phyloP scores from a whole-genome alignment of 75 land plant species.

The Cryptomeria japonica region DNA sequence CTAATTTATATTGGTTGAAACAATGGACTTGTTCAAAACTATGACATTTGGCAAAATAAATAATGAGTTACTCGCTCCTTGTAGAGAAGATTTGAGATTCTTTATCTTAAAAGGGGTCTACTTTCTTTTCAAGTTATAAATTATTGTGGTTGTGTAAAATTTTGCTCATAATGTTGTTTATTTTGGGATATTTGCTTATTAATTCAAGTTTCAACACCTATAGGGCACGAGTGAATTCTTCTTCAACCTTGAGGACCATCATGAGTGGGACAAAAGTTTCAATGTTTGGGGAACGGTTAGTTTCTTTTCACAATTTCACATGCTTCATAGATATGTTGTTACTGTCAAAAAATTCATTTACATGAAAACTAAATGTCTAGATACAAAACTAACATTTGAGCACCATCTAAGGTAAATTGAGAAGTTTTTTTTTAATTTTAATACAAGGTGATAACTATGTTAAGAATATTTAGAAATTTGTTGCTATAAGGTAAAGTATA shows the following conservation, averaged over 20 bases:
- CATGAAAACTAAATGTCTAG: not conserved
- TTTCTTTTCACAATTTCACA: not conserved
- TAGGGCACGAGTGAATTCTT: conserved; percentile 55
- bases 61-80: not conserved
- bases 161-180: not conserved
- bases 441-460: not conserved
- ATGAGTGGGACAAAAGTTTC: conserved; percentile 46
- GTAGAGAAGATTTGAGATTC: not conserved
- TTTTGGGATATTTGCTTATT: not conserved
- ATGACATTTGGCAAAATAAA: not conserved
- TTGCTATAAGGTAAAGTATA: not conserved
- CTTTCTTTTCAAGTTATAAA: not conserved
- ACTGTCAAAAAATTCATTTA: not conserved
- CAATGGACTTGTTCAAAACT: not conserved
- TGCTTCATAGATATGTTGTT: not conserved
- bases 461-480: no score
- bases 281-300: conserved; percentile 40
- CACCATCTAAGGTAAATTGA: not conserved
- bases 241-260: conserved; percentile 44
- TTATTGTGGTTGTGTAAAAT: not conserved
- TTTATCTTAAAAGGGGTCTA: not conserved
- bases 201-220: not conserved
- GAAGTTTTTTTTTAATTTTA: not conserved
- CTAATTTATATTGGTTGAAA: not conserved
- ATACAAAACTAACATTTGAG: not conserved